These are phyloP conservation scores for Scheffersomyces insectosa DNA, from an alignment of 1,139 yeast genomes.

Conservation along the genomic window DNA sequence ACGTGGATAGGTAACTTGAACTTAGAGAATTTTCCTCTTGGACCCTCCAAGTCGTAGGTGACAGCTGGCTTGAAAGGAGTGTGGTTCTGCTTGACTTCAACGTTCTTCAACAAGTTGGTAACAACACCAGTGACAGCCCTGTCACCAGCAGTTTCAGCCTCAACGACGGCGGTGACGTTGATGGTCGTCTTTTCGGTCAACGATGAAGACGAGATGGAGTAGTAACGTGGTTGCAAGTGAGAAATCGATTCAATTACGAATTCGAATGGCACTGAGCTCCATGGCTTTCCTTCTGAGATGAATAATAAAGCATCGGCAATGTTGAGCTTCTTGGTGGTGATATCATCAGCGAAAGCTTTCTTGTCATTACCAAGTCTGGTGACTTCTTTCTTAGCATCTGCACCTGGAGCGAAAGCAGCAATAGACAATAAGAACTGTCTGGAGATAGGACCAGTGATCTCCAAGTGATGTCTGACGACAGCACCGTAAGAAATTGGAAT, in stretches of 20 bases:
- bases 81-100: conserved; percentile 64
- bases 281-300: conserved; percentile 62
- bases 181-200: conserved; percentile 71
- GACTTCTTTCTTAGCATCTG: conserved; percentile 53
- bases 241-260: conserved; percentile 80
- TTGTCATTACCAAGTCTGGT: conserved; percentile 67
- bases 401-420: conserved; percentile 79
- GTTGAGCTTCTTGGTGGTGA: conserved; percentile 63
- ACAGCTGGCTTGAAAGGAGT: conserved; percentile 46
- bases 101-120: conserved; percentile 80
- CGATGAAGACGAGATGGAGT: conserved; percentile 93
- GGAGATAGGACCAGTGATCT: conserved; percentile 90
- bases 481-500: conserved; percentile 90
- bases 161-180: conserved; percentile 92
- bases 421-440: conserved; percentile 82
- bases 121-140: conserved; percentile 76
- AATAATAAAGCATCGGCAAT: conserved; percentile 71
- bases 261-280: conserved; percentile 81
- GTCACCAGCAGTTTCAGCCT: conserved; percentile 55
- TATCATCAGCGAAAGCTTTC: conserved; percentile 61
- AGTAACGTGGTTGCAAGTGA: conserved; percentile 90
- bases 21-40: conserved; percentile 60
- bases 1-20: conserved; percentile 84
- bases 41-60: conserved; percentile 76
- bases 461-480: conserved; percentile 82